Base-by-base conservation (phyloP, 768 basidiomycete species). In the Brasilioporus rufonigricans region DNA sequence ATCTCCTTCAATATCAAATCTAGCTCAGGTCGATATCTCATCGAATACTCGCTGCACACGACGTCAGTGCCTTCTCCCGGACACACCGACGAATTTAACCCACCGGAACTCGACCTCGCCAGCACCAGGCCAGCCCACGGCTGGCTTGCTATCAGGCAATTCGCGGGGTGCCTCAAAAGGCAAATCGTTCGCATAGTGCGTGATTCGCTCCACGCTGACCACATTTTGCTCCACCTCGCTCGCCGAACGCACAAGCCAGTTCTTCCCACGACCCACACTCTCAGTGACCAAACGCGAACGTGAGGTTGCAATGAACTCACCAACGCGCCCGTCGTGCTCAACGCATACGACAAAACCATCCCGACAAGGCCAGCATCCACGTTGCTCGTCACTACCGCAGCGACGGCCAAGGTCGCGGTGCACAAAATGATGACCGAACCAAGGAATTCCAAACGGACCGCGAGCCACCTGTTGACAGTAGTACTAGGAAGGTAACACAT, bases 151-250 rank as follows among this genome's bases (percentile, higher is more conserved):
- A 21, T 84, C 84, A 0, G 82, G 78, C 18, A 90, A 74, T 55
- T 91, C 86, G 40, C 80, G 78, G 0, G 89, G 83, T 2, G 89
- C 92, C 70, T 98, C 95, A 0, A 85, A 76, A 18, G 76, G 63
- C 18, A 96, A 76, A 8, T 86, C 76, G 26, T 63, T 71, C 2
- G 84, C 85, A 63, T 97, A 95, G 62, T 94, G 86, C 26, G 90
- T 69, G 49, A 95, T 87, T 6, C 93, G 85, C 68, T 96, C 93
- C 16, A 92, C 89, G 63, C 89, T 91, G 56, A 93, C 91, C 62
- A 93, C 86, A 60, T 91, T 91, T 62, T 93, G 89, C 66, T 96
- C 93, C 13, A 93, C 90, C 69, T 95, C 93, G 62, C 86, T 89
- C 3, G 88, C 85, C 14, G 86, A 85, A 29, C 89, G 81, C 26